A percentile compares a stretch with the other conserved stretches of the same genome.
Conservation (phyloP, 192 early-diverging fungal species). For the Linnemannia zychae region DNA sequence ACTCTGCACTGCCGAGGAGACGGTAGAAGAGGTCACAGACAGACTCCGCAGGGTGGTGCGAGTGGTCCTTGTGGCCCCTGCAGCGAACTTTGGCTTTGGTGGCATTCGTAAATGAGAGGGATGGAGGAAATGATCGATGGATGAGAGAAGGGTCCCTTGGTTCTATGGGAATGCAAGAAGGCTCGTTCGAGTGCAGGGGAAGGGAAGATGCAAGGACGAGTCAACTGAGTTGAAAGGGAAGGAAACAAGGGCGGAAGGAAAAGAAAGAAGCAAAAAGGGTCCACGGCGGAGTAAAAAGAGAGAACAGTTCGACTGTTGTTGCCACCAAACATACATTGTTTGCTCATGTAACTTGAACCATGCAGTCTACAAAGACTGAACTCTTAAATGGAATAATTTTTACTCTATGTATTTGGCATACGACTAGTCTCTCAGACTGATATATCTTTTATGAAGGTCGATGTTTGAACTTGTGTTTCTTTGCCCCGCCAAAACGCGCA, state of each 20-base stretch:
- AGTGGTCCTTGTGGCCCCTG: slow-evolving; percentile 6
- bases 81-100: slow-evolving; percentile 40
- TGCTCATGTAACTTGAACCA: no score
- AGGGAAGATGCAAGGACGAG: not conserved
- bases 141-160: not conserved
- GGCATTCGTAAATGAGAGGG: slow-evolving; percentile 21
- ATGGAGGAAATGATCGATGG: not conserved
- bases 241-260: not conserved
- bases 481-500: no score
- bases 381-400: no score
- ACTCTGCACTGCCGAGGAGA: slow-evolving; percentile 8
- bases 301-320: not conserved
- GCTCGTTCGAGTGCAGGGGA: not conserved
- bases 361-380: no score
- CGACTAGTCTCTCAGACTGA: no score
- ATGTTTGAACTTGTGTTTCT: no score
- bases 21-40: not conserved
- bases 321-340: not conserved
- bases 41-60: slow-evolving; percentile 22
- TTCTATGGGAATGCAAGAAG: no score
- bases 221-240: not conserved
- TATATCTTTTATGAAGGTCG: no score
- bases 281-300: not conserved
- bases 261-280: not conserved
- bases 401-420: no score